phyloP scores from a whole-genome alignment of 192 early-diverging fungal species.

The Backusella macrospora region DNA sequence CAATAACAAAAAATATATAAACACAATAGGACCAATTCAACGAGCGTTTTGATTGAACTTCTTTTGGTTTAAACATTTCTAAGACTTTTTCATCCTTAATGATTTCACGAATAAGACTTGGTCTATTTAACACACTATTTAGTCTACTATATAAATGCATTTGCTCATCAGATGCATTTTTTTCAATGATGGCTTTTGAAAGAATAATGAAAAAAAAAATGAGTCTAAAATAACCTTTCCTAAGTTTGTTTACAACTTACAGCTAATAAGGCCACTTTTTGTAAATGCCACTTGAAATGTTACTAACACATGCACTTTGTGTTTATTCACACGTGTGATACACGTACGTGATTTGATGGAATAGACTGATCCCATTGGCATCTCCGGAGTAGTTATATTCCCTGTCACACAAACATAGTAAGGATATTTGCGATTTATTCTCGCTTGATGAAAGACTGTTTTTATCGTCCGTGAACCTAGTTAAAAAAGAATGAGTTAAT shows the following conservation, averaged over 20 bases:
- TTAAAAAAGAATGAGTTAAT: background rate
- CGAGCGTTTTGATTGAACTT: background rate
- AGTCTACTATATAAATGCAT: slow-evolving; percentile 42
- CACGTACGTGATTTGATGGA: slow-evolving; percentile 52
- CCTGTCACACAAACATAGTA: slow-evolving; percentile 48
- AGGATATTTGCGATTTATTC: slow-evolving; percentile 48
- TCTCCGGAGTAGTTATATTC: slow-evolving; percentile 52
- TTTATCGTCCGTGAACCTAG: slow-evolving; percentile 52
- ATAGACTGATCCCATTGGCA: slow-evolving; percentile 48
- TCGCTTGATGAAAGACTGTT: slow-evolving; percentile 47
- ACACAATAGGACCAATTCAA: background rate
- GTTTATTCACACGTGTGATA: slow-evolving; percentile 50
- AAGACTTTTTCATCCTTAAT: background rate
- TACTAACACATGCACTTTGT: slow-evolving; percentile 47
- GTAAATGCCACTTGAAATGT: slow-evolving; percentile 54
- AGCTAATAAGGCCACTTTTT: slow-evolving; percentile 52
- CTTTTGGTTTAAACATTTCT: slow-evolving; percentile 2
- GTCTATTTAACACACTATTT: slow-evolving; percentile 18
- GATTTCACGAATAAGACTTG: slow-evolving; percentile 13
- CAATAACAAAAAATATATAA: slow-evolving; percentile 11
- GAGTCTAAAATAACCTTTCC: background rate
- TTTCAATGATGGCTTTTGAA: slow-evolving; percentile 35
- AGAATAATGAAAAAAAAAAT: background rate
- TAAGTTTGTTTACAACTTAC: slow-evolving; percentile 38
- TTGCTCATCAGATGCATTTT: slow-evolving; percentile 30